These are phyloP conservation scores for Glycine tomentella DNA, from an alignment of 306 rosid species.

Conservation along the genomic window DNA sequence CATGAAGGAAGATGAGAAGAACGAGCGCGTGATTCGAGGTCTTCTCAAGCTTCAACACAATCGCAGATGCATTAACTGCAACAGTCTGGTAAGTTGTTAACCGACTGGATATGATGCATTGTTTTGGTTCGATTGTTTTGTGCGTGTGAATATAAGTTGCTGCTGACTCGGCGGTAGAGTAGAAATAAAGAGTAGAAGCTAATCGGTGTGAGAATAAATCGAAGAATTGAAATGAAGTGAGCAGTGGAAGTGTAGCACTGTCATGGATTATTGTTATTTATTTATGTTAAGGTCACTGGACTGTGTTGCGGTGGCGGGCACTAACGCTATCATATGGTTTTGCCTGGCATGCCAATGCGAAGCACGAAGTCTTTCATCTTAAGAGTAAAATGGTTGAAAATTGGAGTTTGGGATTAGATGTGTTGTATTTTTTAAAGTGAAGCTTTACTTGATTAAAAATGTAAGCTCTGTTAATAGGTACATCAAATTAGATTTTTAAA, in stretches of 20 bases:
- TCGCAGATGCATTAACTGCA: conserved; percentile 92
- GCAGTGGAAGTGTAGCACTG: background rate
- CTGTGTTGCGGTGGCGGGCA: background rate
- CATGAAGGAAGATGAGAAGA: conserved; percentile 84
- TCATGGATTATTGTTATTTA: background rate
- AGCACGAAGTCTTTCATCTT: background rate
- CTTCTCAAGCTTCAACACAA: conserved; percentile 83
- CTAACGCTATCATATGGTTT: background rate
- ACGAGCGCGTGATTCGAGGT: conserved; percentile 87
- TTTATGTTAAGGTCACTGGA: conserved; percentile 7
- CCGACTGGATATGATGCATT: background rate
- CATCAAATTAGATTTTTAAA: conserved; percentile 14
- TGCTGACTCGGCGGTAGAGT: conserved; percentile 12
- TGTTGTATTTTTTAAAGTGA: background rate
- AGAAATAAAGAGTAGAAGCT: conserved; percentile 11
- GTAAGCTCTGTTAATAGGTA: conserved; percentile 4
- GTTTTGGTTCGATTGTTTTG: background rate
- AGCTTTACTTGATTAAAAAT: conserved; percentile 14
- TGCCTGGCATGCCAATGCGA: background rate
- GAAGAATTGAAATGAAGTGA: background rate
- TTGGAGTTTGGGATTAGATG: conserved; percentile 9
- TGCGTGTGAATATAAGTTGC: conserved; percentile 15
- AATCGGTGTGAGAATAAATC: background rate
- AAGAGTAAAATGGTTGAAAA: conserved; percentile 21
- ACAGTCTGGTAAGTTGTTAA: conserved; percentile 68